Percentiles rank a stretch among this genome's conserved stretches.
Evolutionary conservation across 306 rosid species (phyloP).

Genomic region (Quercus variabilis): DNA sequence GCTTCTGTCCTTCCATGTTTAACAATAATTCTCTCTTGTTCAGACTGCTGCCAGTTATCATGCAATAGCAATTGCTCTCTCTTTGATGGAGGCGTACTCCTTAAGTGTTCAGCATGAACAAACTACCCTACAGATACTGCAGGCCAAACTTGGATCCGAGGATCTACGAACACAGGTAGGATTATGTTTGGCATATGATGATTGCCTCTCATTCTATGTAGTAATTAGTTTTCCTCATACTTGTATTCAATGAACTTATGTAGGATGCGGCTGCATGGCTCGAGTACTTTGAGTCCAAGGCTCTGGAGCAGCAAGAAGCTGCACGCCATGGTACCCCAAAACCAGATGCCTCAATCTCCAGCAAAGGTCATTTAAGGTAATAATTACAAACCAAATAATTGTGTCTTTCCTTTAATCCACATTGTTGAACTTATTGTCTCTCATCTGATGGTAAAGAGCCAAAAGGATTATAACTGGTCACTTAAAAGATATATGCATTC

Average conservation of each 20-base stretch:
- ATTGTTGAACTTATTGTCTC: not conserved
- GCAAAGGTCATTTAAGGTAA: constrained; percentile 98
- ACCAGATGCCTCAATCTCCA: constrained; percentile 98
- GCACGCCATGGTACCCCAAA: constrained; percentile 97
- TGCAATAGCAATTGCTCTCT: constrained; percentile 98
- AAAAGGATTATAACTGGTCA: not conserved
- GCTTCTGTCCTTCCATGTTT: constrained; percentile 13
- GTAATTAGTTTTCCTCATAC: constrained; percentile 9
- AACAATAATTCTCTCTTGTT: constrained; percentile 18
- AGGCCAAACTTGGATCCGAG: constrained; percentile 92
- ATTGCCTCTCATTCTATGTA: not conserved
- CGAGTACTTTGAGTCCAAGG: constrained; percentile 97
- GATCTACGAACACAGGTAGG: constrained; percentile 94
- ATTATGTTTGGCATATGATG: constrained; percentile 5
- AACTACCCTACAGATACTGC: constrained; percentile 92
- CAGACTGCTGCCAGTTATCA: constrained; percentile 99
- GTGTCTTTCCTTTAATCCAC: not conserved
- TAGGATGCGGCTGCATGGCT: constrained; percentile 99
- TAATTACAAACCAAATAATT: not conserved
- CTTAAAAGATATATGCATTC: not conserved
- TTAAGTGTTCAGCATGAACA: constrained; percentile 96
- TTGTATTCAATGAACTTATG: constrained; percentile 17
- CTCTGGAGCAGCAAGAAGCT: constrained; percentile 99
- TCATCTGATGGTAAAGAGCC: not conserved
- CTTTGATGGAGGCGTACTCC: constrained; percentile 98